Base-by-base conservation (phyloP, 1,284 basidiomycete genomes). In the Marasmius fiardii region DNA sequence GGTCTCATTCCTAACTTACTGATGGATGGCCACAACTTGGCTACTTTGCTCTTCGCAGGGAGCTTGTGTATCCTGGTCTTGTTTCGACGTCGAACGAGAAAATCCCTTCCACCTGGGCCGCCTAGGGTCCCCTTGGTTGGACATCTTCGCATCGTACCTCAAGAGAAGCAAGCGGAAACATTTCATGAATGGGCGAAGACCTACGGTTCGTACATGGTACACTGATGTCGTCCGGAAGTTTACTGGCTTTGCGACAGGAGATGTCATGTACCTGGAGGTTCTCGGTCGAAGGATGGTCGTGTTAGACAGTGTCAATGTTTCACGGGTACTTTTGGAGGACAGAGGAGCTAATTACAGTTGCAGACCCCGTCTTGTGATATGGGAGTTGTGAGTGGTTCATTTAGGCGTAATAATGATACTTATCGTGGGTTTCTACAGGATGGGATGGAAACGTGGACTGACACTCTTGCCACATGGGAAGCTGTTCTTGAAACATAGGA, bases 381-480 rank as follows among this genome's bases (percentile, higher is more conserved):
- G 31, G 21, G 54, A 61, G 20, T 23, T 59, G 60, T 60, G 33
- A 6, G 58, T 20, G 18, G 43, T n/a, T 20, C 6, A 47, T 24
- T 37, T n/a, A 26, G n/a, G 21, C 11, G 41, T 35, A 16, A 4
- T 7, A 26, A 21, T 16, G 23, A 18, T n/a, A 4, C 44, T 33
- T 12, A 49, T 12, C 44, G 18, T n/a, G 23, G 20, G 35, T n/a
- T 37, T 65, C 64, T 2, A 64, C 65, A 60, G 65, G 62, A 2
- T 67, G 63, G 64, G 24, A 50, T 55, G 39, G 39, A 16, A 10
- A 41, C 16, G 11, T 11, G 18, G 54, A 4, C 28, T 68, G 11
- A 41, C 54, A 10, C 57, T 64, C 16, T 28, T 65, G 20, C 48
- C 24, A 33, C 65, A 65, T 28, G 65, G 65, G 12, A 55, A 61